A percentile compares a stretch with the other conserved stretches of the same genome.
Conservation (phyloP, 345 rosid genomes). For the Clarkia xantiana region DNA sequence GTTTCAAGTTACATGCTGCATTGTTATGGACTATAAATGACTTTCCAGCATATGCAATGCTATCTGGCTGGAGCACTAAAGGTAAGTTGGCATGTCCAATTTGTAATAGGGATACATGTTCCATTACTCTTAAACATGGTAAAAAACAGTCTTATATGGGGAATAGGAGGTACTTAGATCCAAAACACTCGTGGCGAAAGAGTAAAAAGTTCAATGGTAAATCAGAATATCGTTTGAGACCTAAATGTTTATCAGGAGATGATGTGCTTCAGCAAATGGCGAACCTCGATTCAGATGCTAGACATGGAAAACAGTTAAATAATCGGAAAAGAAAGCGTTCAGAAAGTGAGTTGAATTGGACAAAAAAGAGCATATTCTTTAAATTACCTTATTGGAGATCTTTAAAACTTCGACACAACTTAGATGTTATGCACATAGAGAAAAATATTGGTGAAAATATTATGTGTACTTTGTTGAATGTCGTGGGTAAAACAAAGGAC, state of each 20-base stretch:
- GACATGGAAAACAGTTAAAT: background rate
- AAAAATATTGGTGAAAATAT: background rate
- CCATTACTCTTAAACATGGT: background rate
- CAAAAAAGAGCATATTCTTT: background rate
- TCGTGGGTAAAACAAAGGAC: background rate
- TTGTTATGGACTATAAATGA: constrained; percentile 1
- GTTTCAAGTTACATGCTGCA: background rate
- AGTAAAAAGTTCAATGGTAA: too few species aligned
- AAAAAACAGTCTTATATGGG: background rate
- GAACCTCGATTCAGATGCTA: background rate
- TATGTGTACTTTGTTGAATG: background rate
- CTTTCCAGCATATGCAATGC: background rate
- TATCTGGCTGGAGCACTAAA: constrained; percentile 4
- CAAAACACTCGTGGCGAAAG: too few species aligned
- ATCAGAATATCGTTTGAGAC: background rate
- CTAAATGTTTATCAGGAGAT: background rate
- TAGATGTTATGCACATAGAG: background rate
- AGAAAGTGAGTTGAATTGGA: background rate
- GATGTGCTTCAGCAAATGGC: background rate
- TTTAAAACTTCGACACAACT: too few species aligned
- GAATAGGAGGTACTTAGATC: background rate
- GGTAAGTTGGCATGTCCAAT: background rate
- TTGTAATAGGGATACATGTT: background rate
- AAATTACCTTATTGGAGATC: background rate
- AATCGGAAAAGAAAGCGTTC: background rate